Conservation (phyloP, 805 yeast genomes). For the Blastobotrys terrestris region DNA sequence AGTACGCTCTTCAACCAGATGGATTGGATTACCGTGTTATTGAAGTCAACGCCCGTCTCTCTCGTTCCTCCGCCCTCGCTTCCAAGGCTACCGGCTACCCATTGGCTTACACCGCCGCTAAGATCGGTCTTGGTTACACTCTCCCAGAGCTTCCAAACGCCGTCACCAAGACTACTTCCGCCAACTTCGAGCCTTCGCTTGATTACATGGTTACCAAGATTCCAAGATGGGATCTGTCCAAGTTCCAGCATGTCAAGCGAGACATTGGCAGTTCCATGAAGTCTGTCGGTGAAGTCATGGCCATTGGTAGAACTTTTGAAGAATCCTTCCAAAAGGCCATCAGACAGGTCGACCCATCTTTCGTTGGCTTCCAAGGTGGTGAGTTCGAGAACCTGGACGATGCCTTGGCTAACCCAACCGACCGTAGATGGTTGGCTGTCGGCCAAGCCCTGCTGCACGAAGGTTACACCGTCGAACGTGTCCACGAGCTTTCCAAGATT, state of each 20-base stretch:
- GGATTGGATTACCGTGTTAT: slow-evolving; percentile 93
- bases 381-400: slow-evolving; percentile 69
- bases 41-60: slow-evolving; percentile 95
- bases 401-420: slow-evolving; percentile 79
- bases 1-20: slow-evolving; percentile 93
- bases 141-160: slow-evolving; percentile 94
- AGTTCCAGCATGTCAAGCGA: slow-evolving; percentile 92
- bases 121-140: slow-evolving; percentile 90
- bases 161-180: slow-evolving; percentile 91
- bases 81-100: slow-evolving; percentile 99
- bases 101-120: slow-evolving; percentile 97
- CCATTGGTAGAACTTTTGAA: slow-evolving; percentile 95
- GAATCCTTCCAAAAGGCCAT: slow-evolving; percentile 97
- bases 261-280: slow-evolving; percentile 95
- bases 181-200: slow-evolving; percentile 93
- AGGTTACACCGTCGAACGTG: slow-evolving; percentile 83
- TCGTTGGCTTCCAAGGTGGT: slow-evolving; percentile 83
- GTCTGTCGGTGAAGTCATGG: slow-evolving; percentile 99
- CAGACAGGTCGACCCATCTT: slow-evolving; percentile 90
- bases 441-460: slow-evolving; percentile 95
- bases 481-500: slow-evolving; percentile 86
- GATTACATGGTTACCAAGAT: slow-evolving; percentile 96
- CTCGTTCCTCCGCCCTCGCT: slow-evolving; percentile 96
- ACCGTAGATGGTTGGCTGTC: slow-evolving; percentile 95
- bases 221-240: slow-evolving; percentile 96